Evolutionary conservation across 176 grass and related monocot genomes (phyloP), one percentile per base, ranked within the genome.

Genomic region (Echinochloa phyllopogon): DNA sequence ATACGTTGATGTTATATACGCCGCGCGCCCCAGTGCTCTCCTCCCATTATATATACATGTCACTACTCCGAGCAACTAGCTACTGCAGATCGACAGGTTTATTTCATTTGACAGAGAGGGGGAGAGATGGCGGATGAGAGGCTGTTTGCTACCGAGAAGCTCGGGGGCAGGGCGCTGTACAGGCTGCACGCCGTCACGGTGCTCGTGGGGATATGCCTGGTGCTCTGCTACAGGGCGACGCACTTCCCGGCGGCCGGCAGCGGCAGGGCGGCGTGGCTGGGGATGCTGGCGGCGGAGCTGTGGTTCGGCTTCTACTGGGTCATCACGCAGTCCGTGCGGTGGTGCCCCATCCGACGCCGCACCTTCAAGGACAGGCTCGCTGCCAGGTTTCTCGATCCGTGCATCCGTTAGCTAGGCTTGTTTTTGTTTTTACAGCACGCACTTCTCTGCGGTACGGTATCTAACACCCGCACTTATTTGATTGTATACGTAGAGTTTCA

Each of bases 271-370:
- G 56, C 73, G 36, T 92, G 94, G 89, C 58, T 94, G 23, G 89
- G 91, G 40, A 75, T 97, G 74, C 80, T 81, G 6, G 64, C 75
- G 45, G 94, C 87, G 29, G 94, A 97, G 89, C 74, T 97, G 49
- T 94, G 89, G 85, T 94, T 86, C 65, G 49, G 74, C 9, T 86
- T 91, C 49, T 97, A 94, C 87, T 94, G 94, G 94, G 82, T 92
- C 64, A 24, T 97, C 62, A 88, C 75, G 21, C 94, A 94, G 81
- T 89, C 94, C 3, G 84, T 82, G 37, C 78, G 91, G 2, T 94
- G 91, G 94, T 78, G 82, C 38, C 94, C 83, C 14, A 29, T 81
- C 43, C 78, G 76, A 67, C 89, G 85, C 69, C 84, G n/a, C 60
- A 84, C 89, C 65, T 92, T 80, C 87, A 85, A 42, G 40, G 92